phyloP scores from a whole-genome alignment of 2,329 filamentous ascomycete genomes.

The Claviceps pazoutovae region DNA sequence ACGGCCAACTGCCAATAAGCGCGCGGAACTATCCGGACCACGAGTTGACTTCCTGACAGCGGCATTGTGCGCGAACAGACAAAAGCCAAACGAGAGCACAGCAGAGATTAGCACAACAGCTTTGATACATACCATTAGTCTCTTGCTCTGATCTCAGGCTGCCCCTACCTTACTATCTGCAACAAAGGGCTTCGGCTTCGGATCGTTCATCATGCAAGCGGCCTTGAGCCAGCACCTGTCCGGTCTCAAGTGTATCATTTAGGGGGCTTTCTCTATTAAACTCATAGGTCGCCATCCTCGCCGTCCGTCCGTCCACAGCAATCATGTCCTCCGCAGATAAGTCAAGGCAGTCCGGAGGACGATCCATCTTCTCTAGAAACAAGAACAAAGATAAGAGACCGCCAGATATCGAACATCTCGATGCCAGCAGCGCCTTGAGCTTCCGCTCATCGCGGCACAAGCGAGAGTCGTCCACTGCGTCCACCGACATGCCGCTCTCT shows the following conservation, averaged over 20 bases:
- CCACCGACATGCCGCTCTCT: conserved; percentile 52
- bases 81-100: not conserved
- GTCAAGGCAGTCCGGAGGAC: conserved; percentile 59
- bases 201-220: conserved; percentile 24
- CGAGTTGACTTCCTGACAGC: not conserved
- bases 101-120: no score
- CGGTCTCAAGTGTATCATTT: conserved; percentile 20
- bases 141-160: not conserved
- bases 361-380: conserved; percentile 78
- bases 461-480: conserved; percentile 57
- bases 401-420: conserved; percentile 43
- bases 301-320: not conserved
- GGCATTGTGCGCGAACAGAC: not conserved
- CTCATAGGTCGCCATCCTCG: not conserved
- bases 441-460: conserved; percentile 65
- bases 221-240: conserved; percentile 22
- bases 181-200: conserved; percentile 7
- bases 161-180: conserved; percentile 3
- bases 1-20: not conserved
- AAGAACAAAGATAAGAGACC: conserved; percentile 62
- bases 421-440: conserved; percentile 45
- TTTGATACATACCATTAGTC: not conserved
- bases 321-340: conserved; percentile 58
- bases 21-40: not conserved
- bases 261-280: conserved; percentile 6